These are phyloP conservation scores for Phialophora expanda DNA, from an alignment of 2,329 filamentous ascomycete genomes.

Conservation along the genomic window DNA sequence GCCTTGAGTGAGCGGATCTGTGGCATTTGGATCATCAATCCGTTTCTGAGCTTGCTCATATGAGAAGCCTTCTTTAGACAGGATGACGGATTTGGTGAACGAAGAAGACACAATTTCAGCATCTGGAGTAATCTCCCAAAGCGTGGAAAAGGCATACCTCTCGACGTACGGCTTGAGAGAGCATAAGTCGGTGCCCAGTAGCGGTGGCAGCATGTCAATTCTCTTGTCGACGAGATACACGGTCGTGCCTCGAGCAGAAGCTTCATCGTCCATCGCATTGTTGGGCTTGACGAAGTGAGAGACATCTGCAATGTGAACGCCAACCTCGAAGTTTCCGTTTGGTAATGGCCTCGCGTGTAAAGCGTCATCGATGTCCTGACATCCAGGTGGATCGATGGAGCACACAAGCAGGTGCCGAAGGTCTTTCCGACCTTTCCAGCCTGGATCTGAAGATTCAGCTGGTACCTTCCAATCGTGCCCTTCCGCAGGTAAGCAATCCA, in stretches of 20 bases:
- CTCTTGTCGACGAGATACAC: conserved; percentile 98
- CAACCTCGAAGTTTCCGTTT: conserved; percentile 94
- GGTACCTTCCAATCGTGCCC: conserved; percentile 96
- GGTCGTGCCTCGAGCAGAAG: conserved; percentile 90
- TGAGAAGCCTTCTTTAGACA: conserved; percentile 93
- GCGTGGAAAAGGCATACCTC: conserved; percentile 80
- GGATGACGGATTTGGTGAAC: conserved; percentile 98
- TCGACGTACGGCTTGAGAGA: conserved; percentile 98
- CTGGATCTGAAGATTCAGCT: conserved; percentile 74
- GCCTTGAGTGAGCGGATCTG: conserved; percentile 85
- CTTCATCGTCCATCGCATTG: conserved; percentile 96
- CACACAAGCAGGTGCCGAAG: conserved; percentile 86
- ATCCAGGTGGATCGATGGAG: conserved; percentile 95
- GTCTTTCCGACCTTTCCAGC: conserved; percentile 85
- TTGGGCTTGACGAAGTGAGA: conserved; percentile 97
- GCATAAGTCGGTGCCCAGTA: conserved; percentile 93
- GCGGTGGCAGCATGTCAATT: conserved; percentile 98
- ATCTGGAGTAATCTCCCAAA: conserved; percentile 86
- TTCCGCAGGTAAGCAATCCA: conserved; percentile 89
- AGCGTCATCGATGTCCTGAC: conserved; percentile 97
- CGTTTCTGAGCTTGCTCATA: conserved; percentile 95
- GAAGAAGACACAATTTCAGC: conserved; percentile 83
- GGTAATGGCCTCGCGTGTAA: conserved; percentile 82
- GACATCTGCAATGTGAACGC: conserved; percentile 98
- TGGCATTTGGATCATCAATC: conserved; percentile 85